Percentiles rank a stretch among this genome's conserved stretches.
Evolutionary conservation across 2,329 filamentous ascomycete genomes (phyloP).

Genomic region (Penicillium sp.): DNA sequence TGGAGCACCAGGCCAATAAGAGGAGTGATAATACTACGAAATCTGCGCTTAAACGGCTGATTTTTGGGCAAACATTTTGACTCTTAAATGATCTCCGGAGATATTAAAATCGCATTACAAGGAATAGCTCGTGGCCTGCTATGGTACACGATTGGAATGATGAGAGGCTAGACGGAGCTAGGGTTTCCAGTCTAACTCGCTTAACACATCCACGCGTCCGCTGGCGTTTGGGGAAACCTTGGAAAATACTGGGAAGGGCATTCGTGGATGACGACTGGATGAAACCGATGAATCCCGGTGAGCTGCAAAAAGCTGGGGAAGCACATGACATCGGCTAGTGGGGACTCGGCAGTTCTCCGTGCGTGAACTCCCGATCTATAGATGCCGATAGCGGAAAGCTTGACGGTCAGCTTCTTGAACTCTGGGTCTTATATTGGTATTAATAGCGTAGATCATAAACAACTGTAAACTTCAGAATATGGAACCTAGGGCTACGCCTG

Average conservation of each 20-base stretch:
- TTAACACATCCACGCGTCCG: neutral
- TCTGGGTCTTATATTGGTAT: neutral
- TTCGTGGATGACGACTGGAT: neutral
- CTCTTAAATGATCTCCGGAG: neutral
- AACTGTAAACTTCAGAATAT: neutral
- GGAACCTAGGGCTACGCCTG: neutral
- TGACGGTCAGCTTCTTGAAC: too few species aligned
- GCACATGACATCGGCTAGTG: neutral
- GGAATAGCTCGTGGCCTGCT: neutral
- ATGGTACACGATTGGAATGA: too few species aligned
- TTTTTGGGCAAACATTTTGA: neutral
- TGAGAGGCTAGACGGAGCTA: neutral
- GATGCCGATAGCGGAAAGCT: neutral
- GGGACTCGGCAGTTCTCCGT: conserved; percentile 4
- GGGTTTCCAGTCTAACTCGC: neutral
- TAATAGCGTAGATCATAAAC: neutral
- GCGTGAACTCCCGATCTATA: conserved; percentile 6
- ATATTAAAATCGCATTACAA: neutral
- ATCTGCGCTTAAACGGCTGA: neutral
- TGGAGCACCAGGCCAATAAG: neutral
- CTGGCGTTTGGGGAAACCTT: too few species aligned
- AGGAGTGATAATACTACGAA: neutral
- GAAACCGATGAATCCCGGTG: neutral
- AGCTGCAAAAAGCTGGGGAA: conserved; percentile 9
- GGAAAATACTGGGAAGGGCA: too few species aligned